phyloP scores from a whole-genome alignment of 1,284 basidiomycete genomes.

The Mrakiaceae sp. region DNA sequence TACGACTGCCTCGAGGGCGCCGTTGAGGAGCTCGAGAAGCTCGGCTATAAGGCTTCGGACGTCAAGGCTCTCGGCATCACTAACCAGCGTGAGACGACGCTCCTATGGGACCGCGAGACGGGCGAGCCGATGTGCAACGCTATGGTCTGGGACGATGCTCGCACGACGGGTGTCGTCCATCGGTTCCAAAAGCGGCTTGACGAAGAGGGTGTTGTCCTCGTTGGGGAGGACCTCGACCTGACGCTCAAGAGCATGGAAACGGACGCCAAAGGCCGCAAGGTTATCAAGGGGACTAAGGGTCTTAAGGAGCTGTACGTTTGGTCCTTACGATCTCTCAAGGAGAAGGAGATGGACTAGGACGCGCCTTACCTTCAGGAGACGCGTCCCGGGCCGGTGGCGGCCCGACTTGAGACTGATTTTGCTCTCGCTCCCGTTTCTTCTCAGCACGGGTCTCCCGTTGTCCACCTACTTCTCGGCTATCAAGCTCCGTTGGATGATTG shows the following conservation, averaged over 20 bases:
- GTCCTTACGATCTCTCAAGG: not conserved
- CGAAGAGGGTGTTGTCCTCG: slow-evolving; percentile 62
- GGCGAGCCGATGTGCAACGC: slow-evolving; percentile 79
- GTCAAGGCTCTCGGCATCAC: slow-evolving; percentile 94
- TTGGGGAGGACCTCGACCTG: slow-evolving; percentile 25
- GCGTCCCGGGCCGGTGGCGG: too few species aligned
- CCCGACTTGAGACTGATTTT: too few species aligned
- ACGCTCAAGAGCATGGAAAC: slow-evolving; percentile 10
- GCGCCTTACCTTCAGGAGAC: too few species aligned
- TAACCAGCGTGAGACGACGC: slow-evolving; percentile 93
- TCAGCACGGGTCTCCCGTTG: slow-evolving; percentile 76
- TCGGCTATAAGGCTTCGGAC: slow-evolving; percentile 63
- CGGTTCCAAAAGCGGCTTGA: slow-evolving; percentile 63
- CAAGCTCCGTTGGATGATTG: slow-evolving; percentile 94
- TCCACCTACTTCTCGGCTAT: slow-evolving; percentile 96
- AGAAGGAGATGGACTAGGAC: not conserved
- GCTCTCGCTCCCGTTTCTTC: not conserved
- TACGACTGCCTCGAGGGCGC: slow-evolving; percentile 67
- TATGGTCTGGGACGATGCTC: slow-evolving; percentile 92
- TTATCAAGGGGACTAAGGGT: slow-evolving; percentile 40
- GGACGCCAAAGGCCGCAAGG: slow-evolving; percentile 7
- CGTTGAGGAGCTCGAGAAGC: slow-evolving; percentile 57
- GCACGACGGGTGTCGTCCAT: slow-evolving; percentile 73
- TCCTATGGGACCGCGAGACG: slow-evolving; percentile 83
- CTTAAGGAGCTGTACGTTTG: slow-evolving; percentile 18